These are phyloP conservation scores for Vanderwaltozyma tropicalis DNA, from an alignment of 805 yeast species.

Conservation along the genomic window DNA sequence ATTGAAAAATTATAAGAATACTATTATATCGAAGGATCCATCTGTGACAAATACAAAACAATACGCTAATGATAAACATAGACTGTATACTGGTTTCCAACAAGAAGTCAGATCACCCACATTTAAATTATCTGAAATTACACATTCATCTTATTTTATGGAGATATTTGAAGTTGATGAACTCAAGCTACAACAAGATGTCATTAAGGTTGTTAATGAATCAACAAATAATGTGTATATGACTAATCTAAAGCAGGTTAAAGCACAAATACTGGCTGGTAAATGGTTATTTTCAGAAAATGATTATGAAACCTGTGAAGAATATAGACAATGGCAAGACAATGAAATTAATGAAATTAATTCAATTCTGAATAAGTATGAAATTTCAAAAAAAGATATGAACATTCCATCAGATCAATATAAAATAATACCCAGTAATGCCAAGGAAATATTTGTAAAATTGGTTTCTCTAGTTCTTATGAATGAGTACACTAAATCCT, in stretches of 20 bases:
- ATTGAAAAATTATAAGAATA: slow-evolving; percentile 32
- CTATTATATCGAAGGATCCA: neutral
- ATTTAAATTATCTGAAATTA: slow-evolving; percentile 45
- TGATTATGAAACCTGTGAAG: slow-evolving; percentile 30
- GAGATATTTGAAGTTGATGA: slow-evolving; percentile 41
- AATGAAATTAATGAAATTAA: slow-evolving; percentile 28
- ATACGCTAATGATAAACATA: neutral
- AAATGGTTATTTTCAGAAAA: slow-evolving; percentile 23
- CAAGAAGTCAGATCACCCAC: slow-evolving; percentile 30
- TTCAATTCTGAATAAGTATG: slow-evolving; percentile 20
- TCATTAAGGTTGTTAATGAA: slow-evolving; percentile 25
- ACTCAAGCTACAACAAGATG: slow-evolving; percentile 44
- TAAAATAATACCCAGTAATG: slow-evolving; percentile 32
- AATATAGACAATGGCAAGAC: slow-evolving; percentile 35
- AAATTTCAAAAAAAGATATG: slow-evolving; percentile 1
- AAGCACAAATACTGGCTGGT: slow-evolving; percentile 14
- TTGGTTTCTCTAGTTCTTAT: slow-evolving; percentile 36
- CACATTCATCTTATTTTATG: slow-evolving; percentile 38
- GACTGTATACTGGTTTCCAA: neutral
- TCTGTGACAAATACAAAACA: neutral
- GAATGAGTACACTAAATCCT: slow-evolving; percentile 29
- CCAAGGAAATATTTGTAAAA: slow-evolving; percentile 32
- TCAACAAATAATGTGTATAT: slow-evolving; percentile 13
- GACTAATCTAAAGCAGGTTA: slow-evolving; percentile 8
- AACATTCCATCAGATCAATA: neutral